These are phyloP conservation scores for Eleusine indica DNA, from an alignment of 176 grass and related monocot species.

Conservation along the genomic window DNA sequence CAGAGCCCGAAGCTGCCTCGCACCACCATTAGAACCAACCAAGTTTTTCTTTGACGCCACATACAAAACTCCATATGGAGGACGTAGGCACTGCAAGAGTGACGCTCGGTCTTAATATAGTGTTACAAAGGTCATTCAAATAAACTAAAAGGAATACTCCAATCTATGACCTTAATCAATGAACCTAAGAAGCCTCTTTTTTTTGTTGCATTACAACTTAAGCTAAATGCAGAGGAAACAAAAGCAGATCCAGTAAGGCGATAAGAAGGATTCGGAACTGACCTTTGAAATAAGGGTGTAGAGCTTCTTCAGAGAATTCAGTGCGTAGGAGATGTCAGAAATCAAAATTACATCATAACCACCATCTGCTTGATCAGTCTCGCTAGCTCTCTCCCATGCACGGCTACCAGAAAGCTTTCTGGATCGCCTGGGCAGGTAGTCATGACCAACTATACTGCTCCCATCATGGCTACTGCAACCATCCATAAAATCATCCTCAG, in stretches of 20 bases:
- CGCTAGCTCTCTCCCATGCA: conserved; percentile 83
- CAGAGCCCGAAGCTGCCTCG: conserved; percentile 65
- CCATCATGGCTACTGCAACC: conserved; percentile 78
- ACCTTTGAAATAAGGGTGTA: conserved; percentile 93
- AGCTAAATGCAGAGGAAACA: not conserved
- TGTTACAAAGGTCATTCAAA: not conserved
- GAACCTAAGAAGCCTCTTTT: not conserved
- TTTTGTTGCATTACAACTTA: not conserved
- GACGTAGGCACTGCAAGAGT: conserved; percentile 72
- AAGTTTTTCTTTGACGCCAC: conserved; percentile 80
- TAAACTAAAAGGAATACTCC: conserved; percentile 2
- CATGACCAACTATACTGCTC: conserved; percentile 72
- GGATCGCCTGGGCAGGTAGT: conserved; percentile 60
- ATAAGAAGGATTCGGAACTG: conserved; percentile 17
- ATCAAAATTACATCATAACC: conserved; percentile 93
- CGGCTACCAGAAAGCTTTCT: conserved; percentile 96
- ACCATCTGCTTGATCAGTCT: conserved; percentile 57
- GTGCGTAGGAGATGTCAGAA: conserved; percentile 62
- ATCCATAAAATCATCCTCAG: conserved; percentile 91
- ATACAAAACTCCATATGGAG: conserved; percentile 85
- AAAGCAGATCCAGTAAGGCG: not conserved
- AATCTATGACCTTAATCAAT: not conserved
- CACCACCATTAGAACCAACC: conserved; percentile 67
- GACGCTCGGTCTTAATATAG: not conserved
- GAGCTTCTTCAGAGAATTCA: conserved; percentile 74